phyloP scores from a whole-genome alignment of 441 rosid genomes.

The Eruca vesicaria region DNA sequence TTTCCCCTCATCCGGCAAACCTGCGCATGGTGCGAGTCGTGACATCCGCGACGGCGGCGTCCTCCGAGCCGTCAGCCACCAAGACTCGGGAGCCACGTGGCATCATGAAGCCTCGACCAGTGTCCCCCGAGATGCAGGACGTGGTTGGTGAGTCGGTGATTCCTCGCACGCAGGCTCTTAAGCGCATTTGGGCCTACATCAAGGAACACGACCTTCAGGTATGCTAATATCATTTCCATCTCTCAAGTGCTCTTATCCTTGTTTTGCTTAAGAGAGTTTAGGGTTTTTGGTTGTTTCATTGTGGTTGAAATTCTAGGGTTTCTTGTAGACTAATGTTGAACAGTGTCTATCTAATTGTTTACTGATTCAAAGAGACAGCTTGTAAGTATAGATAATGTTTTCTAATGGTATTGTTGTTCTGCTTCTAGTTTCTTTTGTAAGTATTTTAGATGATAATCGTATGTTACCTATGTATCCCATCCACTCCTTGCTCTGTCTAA shows the following conservation, averaged over 20 bases:
- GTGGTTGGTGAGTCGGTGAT: slow-evolving; percentile 66
- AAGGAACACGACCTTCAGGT: slow-evolving; percentile 75
- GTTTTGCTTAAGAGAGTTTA: no score
- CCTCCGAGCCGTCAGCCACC: slow-evolving; percentile 39
- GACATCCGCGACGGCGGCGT: slow-evolving; percentile 25
- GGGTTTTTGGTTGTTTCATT: no score
- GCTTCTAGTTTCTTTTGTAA: no score
- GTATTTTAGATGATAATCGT: no score
- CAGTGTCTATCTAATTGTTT: background rate
- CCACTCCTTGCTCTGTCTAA: no score
- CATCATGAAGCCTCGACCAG: slow-evolving; percentile 67
- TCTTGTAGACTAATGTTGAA: background rate
- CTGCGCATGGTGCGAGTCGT: slow-evolving; percentile 39
- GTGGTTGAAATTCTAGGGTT: background rate
- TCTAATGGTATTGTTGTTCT: no score
- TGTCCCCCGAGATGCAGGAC: slow-evolving; percentile 73
- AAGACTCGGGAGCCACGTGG: slow-evolving; percentile 57
- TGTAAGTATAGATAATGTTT: slow-evolving; percentile 7
- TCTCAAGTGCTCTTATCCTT: background rate
- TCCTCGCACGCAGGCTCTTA: slow-evolving; percentile 73
- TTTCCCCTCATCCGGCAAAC: slow-evolving; percentile 22
- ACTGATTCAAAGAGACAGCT: background rate
- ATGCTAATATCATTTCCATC: background rate
- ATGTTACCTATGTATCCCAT: no score
- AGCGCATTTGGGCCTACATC: slow-evolving; percentile 74